A percentile compares a stretch with the other conserved stretches of the same genome.
These are phyloP conservation scores for Capsicum chinense DNA, from an alignment of 257 asterid species.

Conservation along the genomic window DNA sequence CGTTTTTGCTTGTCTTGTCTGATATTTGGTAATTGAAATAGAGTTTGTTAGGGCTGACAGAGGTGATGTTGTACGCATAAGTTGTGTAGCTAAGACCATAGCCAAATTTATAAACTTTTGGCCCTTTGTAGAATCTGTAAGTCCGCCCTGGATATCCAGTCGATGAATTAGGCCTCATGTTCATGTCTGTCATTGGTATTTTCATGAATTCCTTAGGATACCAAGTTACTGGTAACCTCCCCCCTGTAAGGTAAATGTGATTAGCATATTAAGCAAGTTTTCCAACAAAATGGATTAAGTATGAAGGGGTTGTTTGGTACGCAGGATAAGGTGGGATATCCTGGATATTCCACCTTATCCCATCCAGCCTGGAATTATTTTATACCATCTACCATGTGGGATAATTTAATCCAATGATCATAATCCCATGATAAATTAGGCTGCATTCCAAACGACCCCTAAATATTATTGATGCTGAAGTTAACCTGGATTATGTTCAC, in stretches of 20 bases:
- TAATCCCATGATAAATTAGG: too few relatives aligned
- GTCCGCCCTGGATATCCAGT: constrained; percentile 78
- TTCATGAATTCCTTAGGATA: constrained; percentile 60
- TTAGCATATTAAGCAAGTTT: neutral
- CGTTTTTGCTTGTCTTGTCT: neutral
- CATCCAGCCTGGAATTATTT: too few relatives aligned
- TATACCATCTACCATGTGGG: too few relatives aligned
- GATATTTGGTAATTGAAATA: constrained; percentile 23
- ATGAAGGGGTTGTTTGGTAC: neutral
- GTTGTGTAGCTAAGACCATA: constrained; percentile 74
- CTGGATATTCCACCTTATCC: too few relatives aligned
- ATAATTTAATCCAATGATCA: too few relatives aligned
- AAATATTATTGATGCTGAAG: neutral
- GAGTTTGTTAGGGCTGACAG: constrained; percentile 42
- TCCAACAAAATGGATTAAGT: neutral
- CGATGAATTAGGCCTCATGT: constrained; percentile 66
- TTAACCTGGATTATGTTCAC: constrained; percentile 71
- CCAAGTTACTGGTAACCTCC: constrained; percentile 74
- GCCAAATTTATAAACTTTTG: constrained; percentile 63
- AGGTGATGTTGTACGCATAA: constrained; percentile 48
- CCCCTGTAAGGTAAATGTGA: constrained; percentile 48
- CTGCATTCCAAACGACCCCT: too few relatives aligned
- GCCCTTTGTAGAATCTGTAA: constrained; percentile 68
- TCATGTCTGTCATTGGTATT: constrained; percentile 78
- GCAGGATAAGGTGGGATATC: too few relatives aligned